A percentile compares a stretch with the other conserved stretches of the same genome.
Evolutionary conservation across 192 early-diverging fungal genomes (phyloP).

Genomic region (Backusella tarrabulga): DNA sequence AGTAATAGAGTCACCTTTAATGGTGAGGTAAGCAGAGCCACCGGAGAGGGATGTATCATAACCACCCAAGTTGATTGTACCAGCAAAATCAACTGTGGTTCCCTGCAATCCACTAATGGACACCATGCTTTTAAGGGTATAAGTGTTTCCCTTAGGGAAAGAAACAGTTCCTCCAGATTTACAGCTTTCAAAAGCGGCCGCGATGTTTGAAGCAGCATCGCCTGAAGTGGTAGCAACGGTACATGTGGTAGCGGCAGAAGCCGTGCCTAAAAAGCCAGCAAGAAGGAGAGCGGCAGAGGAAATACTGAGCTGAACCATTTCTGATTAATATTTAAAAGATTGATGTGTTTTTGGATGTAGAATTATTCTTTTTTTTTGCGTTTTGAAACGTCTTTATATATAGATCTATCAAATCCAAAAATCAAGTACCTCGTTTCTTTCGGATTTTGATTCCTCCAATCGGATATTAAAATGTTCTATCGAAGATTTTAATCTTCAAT

Average conservation of each 20-base stretch:
- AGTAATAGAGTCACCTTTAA: slow-evolving; percentile 12
- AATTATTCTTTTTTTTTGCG: not conserved
- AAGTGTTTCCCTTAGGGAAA: slow-evolving; percentile 8
- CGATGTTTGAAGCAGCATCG: slow-evolving; percentile 14
- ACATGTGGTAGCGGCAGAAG: slow-evolving; percentile 8
- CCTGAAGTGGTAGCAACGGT: slow-evolving; percentile 8
- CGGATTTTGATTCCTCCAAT: not conserved
- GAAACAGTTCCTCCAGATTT: slow-evolving; percentile 20
- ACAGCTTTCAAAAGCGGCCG: slow-evolving; percentile 8
- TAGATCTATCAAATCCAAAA: not conserved
- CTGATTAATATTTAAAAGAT: not conserved
- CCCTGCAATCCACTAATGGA: not conserved
- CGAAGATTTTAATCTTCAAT: not conserved
- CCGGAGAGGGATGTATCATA: not conserved
- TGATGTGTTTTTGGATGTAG: not conserved
- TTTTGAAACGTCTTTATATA: not conserved
- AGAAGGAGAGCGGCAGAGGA: slow-evolving; percentile 2
- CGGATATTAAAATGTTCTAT: not conserved
- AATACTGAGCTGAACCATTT: not conserved
- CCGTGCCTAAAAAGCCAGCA: slow-evolving; percentile 6
- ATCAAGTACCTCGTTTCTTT: not conserved
- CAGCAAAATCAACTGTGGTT: slow-evolving; percentile 13
- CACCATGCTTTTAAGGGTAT: slow-evolving; percentile 12
- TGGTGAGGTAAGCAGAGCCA: slow-evolving; percentile 10
- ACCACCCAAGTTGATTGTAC: slow-evolving; percentile 14